Base-by-base conservation (phyloP, 768 basidiomycete species). In the Lepiota brunneoincarnata region DNA sequence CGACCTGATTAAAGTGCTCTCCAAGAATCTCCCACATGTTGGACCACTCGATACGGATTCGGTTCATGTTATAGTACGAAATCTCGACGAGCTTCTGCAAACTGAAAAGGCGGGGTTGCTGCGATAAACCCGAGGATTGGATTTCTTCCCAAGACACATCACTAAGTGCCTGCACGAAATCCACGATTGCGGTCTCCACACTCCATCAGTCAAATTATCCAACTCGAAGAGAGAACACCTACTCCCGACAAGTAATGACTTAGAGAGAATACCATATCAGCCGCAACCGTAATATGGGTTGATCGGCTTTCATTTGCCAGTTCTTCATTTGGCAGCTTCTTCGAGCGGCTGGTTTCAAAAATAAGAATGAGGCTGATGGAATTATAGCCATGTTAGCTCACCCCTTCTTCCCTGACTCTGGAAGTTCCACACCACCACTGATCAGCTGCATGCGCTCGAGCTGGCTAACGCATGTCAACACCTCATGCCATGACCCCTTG, bases 111-210 rank as follows among this genome's bases (percentile, higher is more conserved):
- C 97, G 85, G 1, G 97, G 96, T 66, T 93, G 89, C 57, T 95
- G 88, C 2, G 96, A 96, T 24, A 93, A 72, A 15, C 94, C 94
- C 0, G 97, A 98, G 0, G 94, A 95, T 68, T 97, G 93, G 35
- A 99, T 99, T 71, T 99, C 97, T 68, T 98, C 93, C 96, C 96
- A 98, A 36, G 97, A 99, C 35, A 99, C 91, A 62, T 96, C 93
- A 65, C 93, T 92, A 4, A 99, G 76, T 2, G 97, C 94, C 69
- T 87, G 89, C 3, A 98, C 97, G 60, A 99, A 99, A 68, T 98
- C 92, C 35, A 98, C 92, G 59, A 99, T 99, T 9, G 97, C 97
- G 23, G 86, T 89, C 95, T 98, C 61, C 15, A 9, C 3, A 45
- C 45, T 57, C 50, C 5, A 41, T 63, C 40, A 55, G 47, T 56